A percentile compares a stretch with the other conserved stretches of the same genome.
These are phyloP conservation scores for Kandelia obovata DNA, from an alignment of 345 rosid species.

Conservation along the genomic window DNA sequence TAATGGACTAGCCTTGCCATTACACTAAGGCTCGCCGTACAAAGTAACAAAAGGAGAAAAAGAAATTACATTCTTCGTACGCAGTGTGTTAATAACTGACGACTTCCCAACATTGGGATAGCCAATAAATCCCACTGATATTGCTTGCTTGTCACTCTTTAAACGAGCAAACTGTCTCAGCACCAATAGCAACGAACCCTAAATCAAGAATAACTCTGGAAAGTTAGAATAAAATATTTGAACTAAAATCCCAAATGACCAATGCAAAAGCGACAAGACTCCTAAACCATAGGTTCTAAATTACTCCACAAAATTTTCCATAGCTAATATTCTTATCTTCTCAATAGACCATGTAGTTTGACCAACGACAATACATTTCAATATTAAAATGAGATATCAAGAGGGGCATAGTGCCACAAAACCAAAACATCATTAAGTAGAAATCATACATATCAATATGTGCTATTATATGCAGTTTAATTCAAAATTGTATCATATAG, in stretches of 20 bases:
- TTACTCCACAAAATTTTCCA: too few species aligned
- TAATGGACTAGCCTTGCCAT: too few species aligned
- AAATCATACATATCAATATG: too few species aligned
- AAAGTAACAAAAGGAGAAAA: not conserved
- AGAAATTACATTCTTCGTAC: constrained; percentile 72
- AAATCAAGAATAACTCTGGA: constrained; percentile 3
- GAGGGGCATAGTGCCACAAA: too few species aligned
- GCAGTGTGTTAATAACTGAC: constrained; percentile 88
- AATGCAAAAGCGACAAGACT: not conserved
- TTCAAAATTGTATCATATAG: not conserved
- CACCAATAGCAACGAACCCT: constrained; percentile 93
- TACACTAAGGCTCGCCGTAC: not conserved
- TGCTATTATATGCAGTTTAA: not conserved
- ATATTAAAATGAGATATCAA: too few species aligned
- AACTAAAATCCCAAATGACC: not conserved
- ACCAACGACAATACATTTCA: too few species aligned
- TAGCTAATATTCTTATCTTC: too few species aligned
- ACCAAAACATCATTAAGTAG: too few species aligned
- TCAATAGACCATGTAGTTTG: too few species aligned
- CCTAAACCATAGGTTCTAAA: too few species aligned
- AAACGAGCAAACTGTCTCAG: constrained; percentile 88
- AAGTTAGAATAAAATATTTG: not conserved
- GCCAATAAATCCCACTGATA: constrained; percentile 94
- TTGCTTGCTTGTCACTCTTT: constrained; percentile 90
- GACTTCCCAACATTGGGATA: constrained; percentile 98